Percentiles rank a stretch among this genome's conserved stretches.
Conservation (phyloP, 2,329 filamentous ascomycete genomes). For the Botrytis paeoniae region DNA sequence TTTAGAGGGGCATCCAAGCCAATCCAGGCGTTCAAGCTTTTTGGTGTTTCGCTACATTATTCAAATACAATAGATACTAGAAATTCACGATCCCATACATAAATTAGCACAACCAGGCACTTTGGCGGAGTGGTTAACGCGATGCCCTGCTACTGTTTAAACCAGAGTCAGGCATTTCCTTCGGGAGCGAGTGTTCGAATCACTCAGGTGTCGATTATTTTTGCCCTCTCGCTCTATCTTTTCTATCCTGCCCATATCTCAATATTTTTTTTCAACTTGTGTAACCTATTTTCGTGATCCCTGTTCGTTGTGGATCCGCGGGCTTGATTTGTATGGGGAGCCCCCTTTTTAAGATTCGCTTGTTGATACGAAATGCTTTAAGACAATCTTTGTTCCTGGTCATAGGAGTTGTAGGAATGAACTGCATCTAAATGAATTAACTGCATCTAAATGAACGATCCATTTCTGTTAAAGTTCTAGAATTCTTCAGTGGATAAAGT, state of each 20-base stretch:
- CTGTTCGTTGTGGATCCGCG: background rate
- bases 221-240: accelerated
- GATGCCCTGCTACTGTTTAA: slow-evolving; percentile 13
- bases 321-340: background rate
- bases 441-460: background rate
- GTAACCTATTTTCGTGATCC: background rate
- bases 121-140: slow-evolving; percentile 19
- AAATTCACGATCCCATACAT: accelerated
- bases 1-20: background rate
- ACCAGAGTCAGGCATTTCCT: slow-evolving; percentile 10
- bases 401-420: background rate
- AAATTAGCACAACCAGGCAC: background rate
- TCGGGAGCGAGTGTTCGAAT: slow-evolving; percentile 18
- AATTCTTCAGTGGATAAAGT: background rate
- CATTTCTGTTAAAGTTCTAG: background rate
- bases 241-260: background rate
- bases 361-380: background rate
- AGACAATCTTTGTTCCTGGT: background rate
- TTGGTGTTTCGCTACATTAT: accelerated
- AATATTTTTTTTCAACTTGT: background rate
- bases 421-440: too few relatives aligned
- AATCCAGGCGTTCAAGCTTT: background rate
- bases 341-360: slow-evolving; percentile 11
- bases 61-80: accelerated
- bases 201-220: slow-evolving; percentile 4